phyloP scores from a whole-genome alignment of 345 rosid species.

The Populus davidiana region DNA sequence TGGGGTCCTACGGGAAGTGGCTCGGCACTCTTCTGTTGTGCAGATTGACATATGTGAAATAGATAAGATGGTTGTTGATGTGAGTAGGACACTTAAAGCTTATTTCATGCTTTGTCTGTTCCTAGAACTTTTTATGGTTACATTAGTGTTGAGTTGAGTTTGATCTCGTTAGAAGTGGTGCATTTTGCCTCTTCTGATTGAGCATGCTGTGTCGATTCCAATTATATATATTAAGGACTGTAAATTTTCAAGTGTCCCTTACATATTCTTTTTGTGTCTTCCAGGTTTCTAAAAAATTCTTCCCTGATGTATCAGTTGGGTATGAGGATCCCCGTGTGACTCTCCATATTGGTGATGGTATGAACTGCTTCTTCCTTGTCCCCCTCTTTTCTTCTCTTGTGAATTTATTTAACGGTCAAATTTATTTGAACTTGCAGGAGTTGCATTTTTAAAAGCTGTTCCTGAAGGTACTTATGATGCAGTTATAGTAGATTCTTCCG shows the following conservation, averaged over 20 bases:
- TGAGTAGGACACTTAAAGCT: constrained; percentile 38
- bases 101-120: background rate
- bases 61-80: constrained; percentile 94
- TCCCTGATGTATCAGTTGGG: constrained; percentile 84
- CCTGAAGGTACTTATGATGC: constrained; percentile 88
- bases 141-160: background rate
- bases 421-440: constrained; percentile 45
- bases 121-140: background rate
- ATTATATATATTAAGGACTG: background rate
- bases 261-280: constrained; percentile 3
- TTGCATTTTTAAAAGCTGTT: constrained; percentile 76
- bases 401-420: background rate
- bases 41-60: constrained; percentile 93
- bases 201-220: background rate
- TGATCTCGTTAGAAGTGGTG: background rate
- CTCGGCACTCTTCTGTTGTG: constrained; percentile 81
- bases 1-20: constrained; percentile 84
- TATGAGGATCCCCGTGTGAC: constrained; percentile 86
- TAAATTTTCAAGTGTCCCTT: background rate
- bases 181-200: background rate
- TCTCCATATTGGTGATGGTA: constrained; percentile 91
- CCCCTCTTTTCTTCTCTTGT: background rate
- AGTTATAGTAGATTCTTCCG: constrained; percentile 89
- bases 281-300: constrained; percentile 79
- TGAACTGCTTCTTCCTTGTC: background rate